A percentile compares a stretch with the other conserved stretches of the same genome.
Conservation (phyloP, 139 green algal species). For the Picochlorum sp. region DNA sequence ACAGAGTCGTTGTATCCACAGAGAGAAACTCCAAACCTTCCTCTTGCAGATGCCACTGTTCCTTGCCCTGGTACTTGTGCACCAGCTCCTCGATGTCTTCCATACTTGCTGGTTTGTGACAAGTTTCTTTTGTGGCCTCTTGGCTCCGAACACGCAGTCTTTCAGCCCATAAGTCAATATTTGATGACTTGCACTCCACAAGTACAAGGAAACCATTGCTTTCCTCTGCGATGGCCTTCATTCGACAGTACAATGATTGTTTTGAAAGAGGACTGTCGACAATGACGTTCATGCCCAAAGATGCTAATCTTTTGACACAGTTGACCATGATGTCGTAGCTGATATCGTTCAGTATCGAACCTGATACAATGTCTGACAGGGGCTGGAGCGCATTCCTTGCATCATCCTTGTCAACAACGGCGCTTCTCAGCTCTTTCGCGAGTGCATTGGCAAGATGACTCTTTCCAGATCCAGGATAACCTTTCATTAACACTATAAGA, state of each 20-base stretch:
- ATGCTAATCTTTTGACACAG: slow-evolving; percentile 41
- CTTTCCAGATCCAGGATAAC: slow-evolving; percentile 47
- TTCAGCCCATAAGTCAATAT: too few species aligned
- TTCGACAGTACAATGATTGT: slow-evolving; percentile 42
- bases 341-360: slow-evolving; percentile 49
- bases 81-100: too few species aligned
- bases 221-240: not conserved
- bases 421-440: slow-evolving; percentile 30
- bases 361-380: not conserved
- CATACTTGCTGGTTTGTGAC: too few species aligned
- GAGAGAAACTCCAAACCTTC: too few species aligned
- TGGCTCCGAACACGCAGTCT: too few species aligned
- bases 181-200: too few species aligned
- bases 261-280: slow-evolving; percentile 65
- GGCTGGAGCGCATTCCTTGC: slow-evolving; percentile 35
- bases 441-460: slow-evolving; percentile 37
- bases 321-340: slow-evolving; percentile 68
- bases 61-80: too few species aligned
- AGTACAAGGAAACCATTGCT: too few species aligned
- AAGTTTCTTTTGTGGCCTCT: too few species aligned
- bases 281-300: slow-evolving; percentile 31
- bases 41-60: too few species aligned
- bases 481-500: slow-evolving; percentile 42
- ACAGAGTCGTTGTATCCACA: too few species aligned
- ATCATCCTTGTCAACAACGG: slow-evolving; percentile 76